phyloP scores from a whole-genome alignment of 441 rosid genomes.

The Capsella rubella region DNA sequence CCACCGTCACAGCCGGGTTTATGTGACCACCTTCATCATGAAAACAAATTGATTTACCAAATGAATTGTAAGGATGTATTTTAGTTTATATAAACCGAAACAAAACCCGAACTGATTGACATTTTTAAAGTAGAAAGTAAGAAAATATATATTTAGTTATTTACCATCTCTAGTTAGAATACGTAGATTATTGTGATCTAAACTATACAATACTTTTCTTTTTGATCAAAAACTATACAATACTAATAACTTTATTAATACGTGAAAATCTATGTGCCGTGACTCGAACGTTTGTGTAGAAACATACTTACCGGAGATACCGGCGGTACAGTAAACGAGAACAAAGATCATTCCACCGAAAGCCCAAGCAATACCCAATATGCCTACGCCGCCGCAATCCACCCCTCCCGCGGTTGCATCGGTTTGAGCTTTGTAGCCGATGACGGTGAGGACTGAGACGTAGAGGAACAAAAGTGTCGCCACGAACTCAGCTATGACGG shows the following conservation, averaged over 20 bases:
- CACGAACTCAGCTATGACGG: conserved; percentile 63
- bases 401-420: conserved; percentile 38
- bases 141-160: too few species aligned
- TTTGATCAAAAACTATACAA: neutral
- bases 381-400: conserved; percentile 63
- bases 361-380: conserved; percentile 70
- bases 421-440: conserved; percentile 57
- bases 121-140: too few species aligned
- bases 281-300: conserved; percentile 11
- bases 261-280: conserved; percentile 19
- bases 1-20: conserved; percentile 52
- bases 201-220: neutral
- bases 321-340: conserved; percentile 71
- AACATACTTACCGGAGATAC: conserved; percentile 58
- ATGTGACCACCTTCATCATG: conserved; percentile 48
- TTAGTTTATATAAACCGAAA: neutral
- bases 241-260: neutral
- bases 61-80: neutral
- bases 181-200: too few species aligned
- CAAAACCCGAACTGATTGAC: too few species aligned
- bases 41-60: neutral
- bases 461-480: conserved; percentile 67
- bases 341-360: conserved; percentile 74
- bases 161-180: neutral
- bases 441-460: conserved; percentile 58